A percentile compares a stretch with the other conserved stretches of the same genome.
Evolutionary conservation across 1,284 basidiomycete species (phyloP).

Genomic region (Gastroboletus turbinatus): DNA sequence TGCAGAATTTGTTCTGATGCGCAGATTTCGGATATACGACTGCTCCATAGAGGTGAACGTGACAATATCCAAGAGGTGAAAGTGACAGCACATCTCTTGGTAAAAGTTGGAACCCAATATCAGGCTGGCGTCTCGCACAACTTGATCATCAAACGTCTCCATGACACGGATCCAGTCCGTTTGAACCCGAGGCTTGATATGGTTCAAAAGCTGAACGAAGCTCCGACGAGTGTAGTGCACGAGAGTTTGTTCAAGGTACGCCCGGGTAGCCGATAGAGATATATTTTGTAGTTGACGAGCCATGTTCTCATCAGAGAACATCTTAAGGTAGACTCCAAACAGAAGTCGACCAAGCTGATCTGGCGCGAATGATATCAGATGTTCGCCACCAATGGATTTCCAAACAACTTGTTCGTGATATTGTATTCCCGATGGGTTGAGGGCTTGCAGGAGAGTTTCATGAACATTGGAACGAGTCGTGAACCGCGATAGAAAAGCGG

Average conservation of each 20-base stretch:
- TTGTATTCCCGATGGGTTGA: slow-evolving; percentile 23
- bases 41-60: slow-evolving; percentile 23
- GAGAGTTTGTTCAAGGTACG: slow-evolving; percentile 1
- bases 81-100: slow-evolving; percentile 44
- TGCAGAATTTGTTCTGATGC: background rate
- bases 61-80: slow-evolving; percentile 35
- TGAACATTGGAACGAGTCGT: slow-evolving; percentile 43
- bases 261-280: slow-evolving; percentile 1
- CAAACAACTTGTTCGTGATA: slow-evolving; percentile 46
- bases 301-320: slow-evolving; percentile 40
- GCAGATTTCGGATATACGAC: slow-evolving; percentile 13
- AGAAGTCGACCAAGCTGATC: slow-evolving; percentile 42
- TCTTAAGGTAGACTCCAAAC: slow-evolving; percentile 45
- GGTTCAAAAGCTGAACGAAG: slow-evolving; percentile 43
- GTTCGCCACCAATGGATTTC: slow-evolving; percentile 33
- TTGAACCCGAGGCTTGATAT: slow-evolving; percentile 37
- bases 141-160: slow-evolving; percentile 26
- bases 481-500: slow-evolving; percentile 43
- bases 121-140: slow-evolving; percentile 33
- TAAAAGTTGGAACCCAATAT: slow-evolving; percentile 37
- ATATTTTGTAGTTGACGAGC: slow-evolving; percentile 8
- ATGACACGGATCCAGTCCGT: slow-evolving; percentile 39
- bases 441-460: slow-evolving; percentile 35
- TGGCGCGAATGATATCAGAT: slow-evolving; percentile 28
- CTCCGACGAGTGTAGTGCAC: slow-evolving; percentile 45